Percentiles rank a stretch among this genome's conserved stretches.
These are phyloP conservation scores for Phellopilus nigrolimitatus DNA, from an alignment of 1,284 basidiomycete species.

Conservation along the genomic window DNA sequence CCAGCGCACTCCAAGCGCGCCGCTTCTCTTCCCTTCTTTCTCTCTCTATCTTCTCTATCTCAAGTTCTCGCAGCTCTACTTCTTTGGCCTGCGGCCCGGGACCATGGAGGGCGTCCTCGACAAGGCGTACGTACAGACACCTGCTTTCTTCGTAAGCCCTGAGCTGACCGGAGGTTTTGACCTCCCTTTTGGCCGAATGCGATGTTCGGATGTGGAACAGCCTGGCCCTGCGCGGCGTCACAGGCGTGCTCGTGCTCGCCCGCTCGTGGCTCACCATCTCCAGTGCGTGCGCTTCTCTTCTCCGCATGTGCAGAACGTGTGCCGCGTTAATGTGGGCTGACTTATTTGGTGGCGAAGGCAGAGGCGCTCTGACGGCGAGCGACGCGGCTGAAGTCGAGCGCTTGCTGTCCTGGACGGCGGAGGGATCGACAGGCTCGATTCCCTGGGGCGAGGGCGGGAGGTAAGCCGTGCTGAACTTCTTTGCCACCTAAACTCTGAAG, in stretches of 20 bases:
- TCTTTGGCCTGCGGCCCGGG: background rate
- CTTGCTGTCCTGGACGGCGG: slow-evolving; percentile 10
- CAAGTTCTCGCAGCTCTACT: too few relatives aligned
- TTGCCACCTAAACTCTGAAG: background rate
- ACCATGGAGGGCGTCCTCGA: slow-evolving; percentile 17
- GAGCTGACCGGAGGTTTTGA: too few relatives aligned
- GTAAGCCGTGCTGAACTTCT: background rate
- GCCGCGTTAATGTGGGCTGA: background rate
- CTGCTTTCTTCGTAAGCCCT: too few relatives aligned
- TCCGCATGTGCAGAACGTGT: background rate
- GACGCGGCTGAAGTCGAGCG: slow-evolving; percentile 10
- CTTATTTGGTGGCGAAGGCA: slow-evolving; percentile 1
- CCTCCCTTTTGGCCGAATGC: background rate
- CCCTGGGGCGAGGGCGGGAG: slow-evolving; percentile 15
- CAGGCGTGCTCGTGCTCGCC: slow-evolving; percentile 15
- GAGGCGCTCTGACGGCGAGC: slow-evolving; percentile 9
- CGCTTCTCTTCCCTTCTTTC: too few relatives aligned
- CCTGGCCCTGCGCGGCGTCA: slow-evolving; percentile 10
- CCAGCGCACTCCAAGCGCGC: too few relatives aligned
- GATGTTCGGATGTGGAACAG: slow-evolving; percentile 2
- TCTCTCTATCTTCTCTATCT: too few relatives aligned
- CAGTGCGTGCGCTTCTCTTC: slow-evolving; percentile 5
- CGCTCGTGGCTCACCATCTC: slow-evolving; percentile 18
- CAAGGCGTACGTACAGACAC: slow-evolving; percentile 15
- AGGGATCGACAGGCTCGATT: slow-evolving; percentile 15